Conservation (phyloP, 305 asterid genomes). For the Fraxinus latifolia region DNA sequence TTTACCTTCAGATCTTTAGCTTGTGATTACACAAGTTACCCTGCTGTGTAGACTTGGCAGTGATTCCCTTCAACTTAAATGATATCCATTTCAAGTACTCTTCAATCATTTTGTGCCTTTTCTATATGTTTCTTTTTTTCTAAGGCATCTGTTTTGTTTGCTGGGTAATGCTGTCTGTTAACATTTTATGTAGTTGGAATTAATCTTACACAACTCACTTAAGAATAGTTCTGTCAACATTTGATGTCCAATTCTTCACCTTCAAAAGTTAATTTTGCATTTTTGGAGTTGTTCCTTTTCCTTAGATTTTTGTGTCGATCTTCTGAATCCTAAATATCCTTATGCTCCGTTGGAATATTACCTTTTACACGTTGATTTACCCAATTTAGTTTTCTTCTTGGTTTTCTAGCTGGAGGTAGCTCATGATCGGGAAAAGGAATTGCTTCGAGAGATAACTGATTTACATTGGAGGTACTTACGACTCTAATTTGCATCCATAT, state of each 20-base stretch:
- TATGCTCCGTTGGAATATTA: neutral
- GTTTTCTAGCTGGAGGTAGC: slow-evolving; percentile 66
- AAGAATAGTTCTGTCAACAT: neutral
- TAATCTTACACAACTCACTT: neutral
- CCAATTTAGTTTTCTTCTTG: neutral
- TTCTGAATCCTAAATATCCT: neutral
- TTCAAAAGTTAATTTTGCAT: neutral
- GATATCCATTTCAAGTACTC: neutral
- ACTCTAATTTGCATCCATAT: neutral
- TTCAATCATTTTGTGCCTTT: neutral
- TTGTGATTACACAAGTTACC: neutral
- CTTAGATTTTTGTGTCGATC: neutral
- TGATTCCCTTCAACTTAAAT: neutral
- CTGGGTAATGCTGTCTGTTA: neutral
- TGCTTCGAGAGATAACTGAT: slow-evolving; percentile 71
- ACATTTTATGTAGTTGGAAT: neutral
- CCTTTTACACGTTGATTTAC: neutral
- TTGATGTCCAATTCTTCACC: neutral
- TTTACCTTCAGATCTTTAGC: neutral
- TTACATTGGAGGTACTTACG: slow-evolving; percentile 66
- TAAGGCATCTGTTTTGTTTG: neutral
- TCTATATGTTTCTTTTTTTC: neutral
- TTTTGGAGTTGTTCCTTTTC: neutral
- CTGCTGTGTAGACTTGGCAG: neutral
- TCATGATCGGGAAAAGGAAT: slow-evolving; percentile 74